Evolutionary conservation across 306 rosid genomes (phyloP).

Genomic region (Inga laurina): DNA sequence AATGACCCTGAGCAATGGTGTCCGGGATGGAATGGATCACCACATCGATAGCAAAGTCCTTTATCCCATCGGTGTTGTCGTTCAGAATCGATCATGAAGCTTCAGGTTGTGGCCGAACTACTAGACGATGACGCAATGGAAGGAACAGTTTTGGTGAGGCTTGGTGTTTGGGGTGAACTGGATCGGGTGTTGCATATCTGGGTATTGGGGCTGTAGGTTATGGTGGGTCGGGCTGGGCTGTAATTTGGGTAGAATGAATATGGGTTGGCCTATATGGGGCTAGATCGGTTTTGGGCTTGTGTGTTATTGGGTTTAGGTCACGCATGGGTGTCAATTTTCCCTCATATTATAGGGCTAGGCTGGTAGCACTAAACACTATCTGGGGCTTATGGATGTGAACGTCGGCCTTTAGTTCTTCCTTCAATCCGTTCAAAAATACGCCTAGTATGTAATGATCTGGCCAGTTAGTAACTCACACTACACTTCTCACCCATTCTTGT

Average conservation of each 20-base stretch:
- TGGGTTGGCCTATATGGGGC: no score
- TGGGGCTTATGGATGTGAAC: neutral
- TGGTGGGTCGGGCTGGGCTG: accelerated
- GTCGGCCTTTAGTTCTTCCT: neutral
- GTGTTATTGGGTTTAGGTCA: accelerated
- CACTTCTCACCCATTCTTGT: neutral
- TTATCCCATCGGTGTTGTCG: no score
- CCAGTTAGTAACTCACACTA: accelerated
- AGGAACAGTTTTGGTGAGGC: no score
- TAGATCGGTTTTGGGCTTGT: accelerated
- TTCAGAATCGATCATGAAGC: no score
- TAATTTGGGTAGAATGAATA: accelerated
- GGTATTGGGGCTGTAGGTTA: no score
- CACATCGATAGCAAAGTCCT: no score
- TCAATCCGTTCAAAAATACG: accelerated
- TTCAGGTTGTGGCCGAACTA: no score
- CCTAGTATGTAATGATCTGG: neutral
- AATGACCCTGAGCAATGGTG: no score
- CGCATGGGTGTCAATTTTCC: accelerated
- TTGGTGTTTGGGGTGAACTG: no score
- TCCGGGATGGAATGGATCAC: no score
- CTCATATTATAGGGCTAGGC: neutral
- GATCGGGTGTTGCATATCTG: no score
- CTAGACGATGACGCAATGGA: no score
- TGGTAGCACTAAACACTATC: accelerated